These are phyloP conservation scores for Gossypium anomalum DNA, from an alignment of 345 rosid species.

Conservation along the genomic window DNA sequence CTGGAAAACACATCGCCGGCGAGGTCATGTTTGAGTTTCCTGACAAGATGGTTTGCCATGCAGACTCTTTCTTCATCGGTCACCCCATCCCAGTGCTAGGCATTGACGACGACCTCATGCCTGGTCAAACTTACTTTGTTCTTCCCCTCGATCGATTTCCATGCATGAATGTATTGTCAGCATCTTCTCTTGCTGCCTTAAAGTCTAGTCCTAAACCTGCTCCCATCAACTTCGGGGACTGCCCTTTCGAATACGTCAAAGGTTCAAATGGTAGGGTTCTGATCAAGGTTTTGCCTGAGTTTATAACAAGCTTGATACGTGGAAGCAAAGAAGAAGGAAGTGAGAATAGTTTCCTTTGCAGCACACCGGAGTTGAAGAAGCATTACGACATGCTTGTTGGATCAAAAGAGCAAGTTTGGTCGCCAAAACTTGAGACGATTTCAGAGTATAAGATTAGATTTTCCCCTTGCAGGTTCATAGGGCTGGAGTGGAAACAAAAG, in stretches of 20 bases:
- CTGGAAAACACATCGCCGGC: conserved; percentile 70
- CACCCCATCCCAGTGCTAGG: conserved; percentile 60
- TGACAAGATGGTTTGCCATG: conserved; percentile 70
- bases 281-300: conserved; percentile 56
- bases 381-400: conserved; percentile 76
- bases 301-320: conserved; percentile 39
- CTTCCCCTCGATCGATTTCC: conserved; percentile 72
- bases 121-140: conserved; percentile 73
- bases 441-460: conserved; percentile 61
- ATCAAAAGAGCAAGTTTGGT: conserved; percentile 66
- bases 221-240: conserved; percentile 37
- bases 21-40: conserved; percentile 91
- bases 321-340: conserved; percentile 13
- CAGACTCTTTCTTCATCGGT: conserved; percentile 90
- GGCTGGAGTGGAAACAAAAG: conserved; percentile 50
- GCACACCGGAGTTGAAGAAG: conserved; percentile 90
- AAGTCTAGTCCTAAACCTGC: conserved; percentile 35
- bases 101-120: conserved; percentile 60
- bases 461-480: conserved; percentile 58
- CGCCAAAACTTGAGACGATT: conserved; percentile 80
- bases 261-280: conserved; percentile 45
- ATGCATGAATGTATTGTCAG: conserved; percentile 33
- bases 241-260: conserved; percentile 50
- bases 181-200: conserved; percentile 57
- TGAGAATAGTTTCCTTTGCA: conserved; percentile 44